Evolutionary conservation across 495 filamentous ascomycete species (phyloP).

Genomic region (Entonaema liquescens): DNA sequence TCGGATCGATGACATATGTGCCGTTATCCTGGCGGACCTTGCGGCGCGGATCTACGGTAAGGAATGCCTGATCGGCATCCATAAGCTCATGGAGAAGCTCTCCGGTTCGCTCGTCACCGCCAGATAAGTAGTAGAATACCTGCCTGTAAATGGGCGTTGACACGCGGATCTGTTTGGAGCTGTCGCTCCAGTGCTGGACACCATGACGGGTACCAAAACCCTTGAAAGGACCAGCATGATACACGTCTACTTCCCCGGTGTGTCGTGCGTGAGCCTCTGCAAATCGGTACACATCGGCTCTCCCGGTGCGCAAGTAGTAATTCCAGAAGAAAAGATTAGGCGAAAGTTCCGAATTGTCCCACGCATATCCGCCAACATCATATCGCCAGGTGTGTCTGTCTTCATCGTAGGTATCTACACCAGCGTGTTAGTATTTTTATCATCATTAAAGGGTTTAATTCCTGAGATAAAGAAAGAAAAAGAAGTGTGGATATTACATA

Average conservation of each 20-base stretch:
- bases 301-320: conserved; percentile 59
- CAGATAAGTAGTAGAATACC: conserved; percentile 57
- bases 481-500: neutral
- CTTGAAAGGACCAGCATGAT: conserved; percentile 57
- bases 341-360: conserved; percentile 65
- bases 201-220: conserved; percentile 63
- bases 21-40: conserved; percentile 56
- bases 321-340: conserved; percentile 63
- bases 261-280: conserved; percentile 60
- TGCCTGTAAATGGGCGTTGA: conserved; percentile 56
- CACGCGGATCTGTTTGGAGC: conserved; percentile 60
- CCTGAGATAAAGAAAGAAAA: too few species aligned
- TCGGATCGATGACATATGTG: conserved; percentile 50
- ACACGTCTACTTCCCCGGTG: conserved; percentile 61
- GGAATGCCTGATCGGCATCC: conserved; percentile 54
- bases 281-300: conserved; percentile 56
- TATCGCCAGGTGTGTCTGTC: conserved; percentile 62
- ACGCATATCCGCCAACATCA: conserved; percentile 62
- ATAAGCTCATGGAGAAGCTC: conserved; percentile 53
- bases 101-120: conserved; percentile 57
- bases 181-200: conserved; percentile 61
- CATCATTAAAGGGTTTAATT: neutral
- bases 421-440: neutral
- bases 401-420: conserved; percentile 55
- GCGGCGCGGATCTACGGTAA: conserved; percentile 55